phyloP scores from a whole-genome alignment of 2,329 filamentous ascomycete species.

The Camillea tinctor region DNA sequence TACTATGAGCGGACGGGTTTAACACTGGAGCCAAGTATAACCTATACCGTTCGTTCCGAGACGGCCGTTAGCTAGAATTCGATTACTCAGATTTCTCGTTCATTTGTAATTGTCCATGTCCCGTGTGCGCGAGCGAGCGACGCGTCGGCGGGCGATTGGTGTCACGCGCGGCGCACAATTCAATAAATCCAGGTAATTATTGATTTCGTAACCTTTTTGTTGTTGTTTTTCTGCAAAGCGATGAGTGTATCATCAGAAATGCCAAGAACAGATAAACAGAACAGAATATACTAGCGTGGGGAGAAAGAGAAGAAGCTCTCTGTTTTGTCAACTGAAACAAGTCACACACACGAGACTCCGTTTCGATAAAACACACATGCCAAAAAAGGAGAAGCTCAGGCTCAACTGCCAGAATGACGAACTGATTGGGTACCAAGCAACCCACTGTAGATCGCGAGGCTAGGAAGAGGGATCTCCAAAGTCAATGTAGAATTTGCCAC shows the following conservation, averaged over 20 bases:
- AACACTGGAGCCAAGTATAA: not conserved
- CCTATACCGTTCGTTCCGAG: not conserved
- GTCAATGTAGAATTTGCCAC: not conserved
- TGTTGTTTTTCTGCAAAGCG: not conserved
- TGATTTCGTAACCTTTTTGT: not conserved
- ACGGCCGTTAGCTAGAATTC: not conserved
- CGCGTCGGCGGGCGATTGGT: not conserved
- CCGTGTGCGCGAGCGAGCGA: not conserved
- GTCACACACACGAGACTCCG: too few relatives aligned
- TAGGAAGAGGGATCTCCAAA: not conserved
- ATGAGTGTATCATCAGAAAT: not conserved
- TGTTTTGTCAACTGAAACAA: too few relatives aligned
- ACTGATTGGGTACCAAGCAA: not conserved
- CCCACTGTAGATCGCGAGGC: not conserved
- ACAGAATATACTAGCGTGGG: not conserved
- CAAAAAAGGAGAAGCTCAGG: too few relatives aligned
- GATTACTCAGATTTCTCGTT: not conserved
- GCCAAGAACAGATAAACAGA: not conserved
- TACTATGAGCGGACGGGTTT: too few relatives aligned
- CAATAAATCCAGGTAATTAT: not conserved
- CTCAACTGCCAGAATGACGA: not conserved
- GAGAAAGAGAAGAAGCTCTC: not conserved
- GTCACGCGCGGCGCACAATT: not conserved
- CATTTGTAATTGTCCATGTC: not conserved
- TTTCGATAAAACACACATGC: too few relatives aligned